These are phyloP conservation scores for Biscogniauxia sp. DNA, from an alignment of 2,329 filamentous ascomycete species.

Conservation along the genomic window DNA sequence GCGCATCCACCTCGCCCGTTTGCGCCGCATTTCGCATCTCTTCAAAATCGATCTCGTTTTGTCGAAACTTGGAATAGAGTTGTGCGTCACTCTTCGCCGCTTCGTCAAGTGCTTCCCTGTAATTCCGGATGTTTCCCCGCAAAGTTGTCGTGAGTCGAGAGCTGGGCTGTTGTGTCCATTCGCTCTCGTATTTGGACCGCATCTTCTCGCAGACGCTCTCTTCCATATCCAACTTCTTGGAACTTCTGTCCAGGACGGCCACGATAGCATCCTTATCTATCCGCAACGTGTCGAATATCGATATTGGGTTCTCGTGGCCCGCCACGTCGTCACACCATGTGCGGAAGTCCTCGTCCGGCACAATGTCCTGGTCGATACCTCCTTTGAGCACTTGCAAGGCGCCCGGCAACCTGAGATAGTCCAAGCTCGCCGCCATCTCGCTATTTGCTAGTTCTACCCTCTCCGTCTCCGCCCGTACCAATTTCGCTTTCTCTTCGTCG, in stretches of 20 bases:
- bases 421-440: constrained; percentile 92
- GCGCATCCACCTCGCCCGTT: constrained; percentile 78
- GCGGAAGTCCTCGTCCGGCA: constrained; percentile 86
- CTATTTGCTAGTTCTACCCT: constrained; percentile 88
- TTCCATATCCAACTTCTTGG: constrained; percentile 91
- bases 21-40: constrained; percentile 92
- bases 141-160: constrained; percentile 84
- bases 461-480: constrained; percentile 90
- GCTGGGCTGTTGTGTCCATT: constrained; percentile 97
- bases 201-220: constrained; percentile 99
- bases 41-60: constrained; percentile 85
- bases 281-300: constrained; percentile 76
- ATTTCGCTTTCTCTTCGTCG: constrained; percentile 96
- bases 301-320: constrained; percentile 74
- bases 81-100: constrained; percentile 83
- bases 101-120: constrained; percentile 85
- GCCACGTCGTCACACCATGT: constrained; percentile 93
- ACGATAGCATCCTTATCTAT: constrained; percentile 75
- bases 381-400: constrained; percentile 91
- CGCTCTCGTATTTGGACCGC: constrained; percentile 91
- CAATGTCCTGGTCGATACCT: constrained; percentile 83
- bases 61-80: constrained; percentile 76
- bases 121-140: constrained; percentile 81
- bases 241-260: constrained; percentile 70
- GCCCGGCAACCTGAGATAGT: constrained; percentile 86